Base-by-base conservation (phyloP, 1,139 yeast species). In the Geotrichum reessii region DNA sequence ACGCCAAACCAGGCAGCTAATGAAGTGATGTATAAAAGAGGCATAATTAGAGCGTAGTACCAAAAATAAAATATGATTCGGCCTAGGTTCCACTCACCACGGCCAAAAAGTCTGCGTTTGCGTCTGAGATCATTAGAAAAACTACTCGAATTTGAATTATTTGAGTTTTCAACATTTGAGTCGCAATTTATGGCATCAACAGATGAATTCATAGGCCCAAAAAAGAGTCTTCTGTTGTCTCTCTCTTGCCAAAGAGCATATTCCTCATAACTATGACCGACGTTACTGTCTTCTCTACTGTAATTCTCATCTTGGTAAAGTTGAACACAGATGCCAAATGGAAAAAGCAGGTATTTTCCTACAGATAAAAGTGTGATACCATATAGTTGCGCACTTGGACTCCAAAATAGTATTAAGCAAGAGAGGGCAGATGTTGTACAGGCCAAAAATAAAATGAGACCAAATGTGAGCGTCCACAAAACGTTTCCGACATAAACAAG, bases 61-160 rank as follows among this genome's bases (percentile, higher is more conserved):
- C 83, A 81, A 4, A 85, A 21, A 69, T 85, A 93, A 69, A 91
- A 93, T 14, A 85, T 71, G 50, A 92, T 79, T 63, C 99, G 80
- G 0, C 97, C 97, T 46, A 85, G 71, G 22, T 87, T 84, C 99
- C 99, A 93, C 64, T 84, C 78, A 31, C 99, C 99, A 71, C 99
- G 81, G 42, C 99, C 99, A 71, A 93, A 93, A 57, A 84, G 78
- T 61, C 99, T 76, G 2, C 56, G 44, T 27, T 56, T 56, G 19
- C 56, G 50, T 33, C 31, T 52, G 12, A 56, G 2, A n/a, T 24
- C 50, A 17, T 50, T 27, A 5, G 53, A n/a, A 17, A 17, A n/a
- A 9, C 51, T 31, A 19, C 54, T 40, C 27, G 44, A 28, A 14
- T 14, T 14, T 33, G 27, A 25, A 1, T 21, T 14, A 46, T 46